A percentile compares a stretch with the other conserved stretches of the same genome.
Evolutionary conservation across 2,329 filamentous ascomycete genomes (phyloP).

Genomic region (Colletotrichum sp.): DNA sequence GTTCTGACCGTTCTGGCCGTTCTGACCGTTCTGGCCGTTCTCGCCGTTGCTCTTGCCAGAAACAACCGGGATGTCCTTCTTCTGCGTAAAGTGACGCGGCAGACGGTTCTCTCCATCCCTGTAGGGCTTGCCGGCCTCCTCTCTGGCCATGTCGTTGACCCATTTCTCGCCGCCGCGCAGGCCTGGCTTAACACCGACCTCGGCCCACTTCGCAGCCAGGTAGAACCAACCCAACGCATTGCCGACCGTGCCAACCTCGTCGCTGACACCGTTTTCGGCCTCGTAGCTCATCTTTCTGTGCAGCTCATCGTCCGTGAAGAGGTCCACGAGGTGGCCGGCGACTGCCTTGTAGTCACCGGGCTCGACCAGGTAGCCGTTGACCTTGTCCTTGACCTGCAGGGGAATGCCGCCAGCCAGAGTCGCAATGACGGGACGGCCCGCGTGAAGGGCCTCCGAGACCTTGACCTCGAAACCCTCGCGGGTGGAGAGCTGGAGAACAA

Average conservation of each 20-base stretch:
- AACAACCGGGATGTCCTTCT: slow-evolving; percentile 22
- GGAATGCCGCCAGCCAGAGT: slow-evolving; percentile 81
- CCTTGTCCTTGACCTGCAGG: slow-evolving; percentile 73
- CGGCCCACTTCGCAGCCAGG: slow-evolving; percentile 70
- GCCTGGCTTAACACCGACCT: slow-evolving; percentile 50
- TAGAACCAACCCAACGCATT: slow-evolving; percentile 81
- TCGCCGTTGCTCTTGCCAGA: background rate
- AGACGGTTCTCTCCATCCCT: slow-evolving; percentile 64
- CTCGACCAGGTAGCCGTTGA: slow-evolving; percentile 77
- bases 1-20: background rate
- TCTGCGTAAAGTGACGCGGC: slow-evolving; percentile 50
- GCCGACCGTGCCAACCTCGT: slow-evolving; percentile 82
- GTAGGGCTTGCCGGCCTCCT: slow-evolving; percentile 67
- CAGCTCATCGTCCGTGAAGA: slow-evolving; percentile 69
- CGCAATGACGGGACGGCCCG: slow-evolving; percentile 79
- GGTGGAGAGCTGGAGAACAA: slow-evolving; percentile 80
- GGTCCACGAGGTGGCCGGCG: slow-evolving; percentile 67
- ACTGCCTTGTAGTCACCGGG: slow-evolving; percentile 73
- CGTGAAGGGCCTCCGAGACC: slow-evolving; percentile 82
- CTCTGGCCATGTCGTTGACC: slow-evolving; percentile 77
- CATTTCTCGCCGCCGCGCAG: slow-evolving; percentile 67
- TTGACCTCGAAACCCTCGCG: slow-evolving; percentile 88
- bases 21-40: background rate
- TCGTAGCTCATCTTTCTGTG: slow-evolving; percentile 71
- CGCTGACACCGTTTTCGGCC: slow-evolving; percentile 71